These are phyloP conservation scores for Rosa rugosa DNA, from an alignment of 306 rosid species.

Conservation along the genomic window DNA sequence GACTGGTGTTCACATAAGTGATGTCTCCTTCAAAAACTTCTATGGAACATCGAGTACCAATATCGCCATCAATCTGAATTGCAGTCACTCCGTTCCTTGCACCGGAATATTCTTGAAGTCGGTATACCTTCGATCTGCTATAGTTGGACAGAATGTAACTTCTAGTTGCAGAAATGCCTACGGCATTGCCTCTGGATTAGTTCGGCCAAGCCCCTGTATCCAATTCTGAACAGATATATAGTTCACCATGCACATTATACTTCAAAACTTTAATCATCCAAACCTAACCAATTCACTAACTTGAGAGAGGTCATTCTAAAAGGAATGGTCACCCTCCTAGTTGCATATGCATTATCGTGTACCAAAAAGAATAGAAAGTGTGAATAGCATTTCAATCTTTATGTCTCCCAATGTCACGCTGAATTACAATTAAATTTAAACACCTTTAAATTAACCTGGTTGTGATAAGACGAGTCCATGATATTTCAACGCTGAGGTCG, in stretches of 20 bases:
- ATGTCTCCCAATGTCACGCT: too few species aligned
- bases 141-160: conserved; percentile 19
- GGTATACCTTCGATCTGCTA: conserved; percentile 18
- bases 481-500: too few species aligned
- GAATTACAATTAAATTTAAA: too few species aligned
- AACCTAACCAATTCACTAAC: not conserved
- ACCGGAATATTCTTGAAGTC: conserved; percentile 29
- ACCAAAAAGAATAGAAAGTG: not conserved
- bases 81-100: conserved; percentile 35
- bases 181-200: conserved; percentile 29
- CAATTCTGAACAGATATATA: conserved; percentile 2
- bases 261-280: not conserved
- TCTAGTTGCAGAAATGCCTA: conserved; percentile 39
- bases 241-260: not conserved
- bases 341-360: too few species aligned
- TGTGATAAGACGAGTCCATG: too few species aligned
- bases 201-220: conserved; percentile 34
- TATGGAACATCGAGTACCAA: conserved; percentile 32
- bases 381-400: not conserved
- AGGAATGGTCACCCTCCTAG: too few species aligned
- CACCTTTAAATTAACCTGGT: too few species aligned
- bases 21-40: conserved; percentile 29
- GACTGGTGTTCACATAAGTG: conserved; percentile 34
- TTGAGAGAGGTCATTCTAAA: not conserved
- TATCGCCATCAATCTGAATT: conserved; percentile 37